Evolutionary conservation across 441 rosid genomes (phyloP).

Genomic region (Sinapis alba): DNA sequence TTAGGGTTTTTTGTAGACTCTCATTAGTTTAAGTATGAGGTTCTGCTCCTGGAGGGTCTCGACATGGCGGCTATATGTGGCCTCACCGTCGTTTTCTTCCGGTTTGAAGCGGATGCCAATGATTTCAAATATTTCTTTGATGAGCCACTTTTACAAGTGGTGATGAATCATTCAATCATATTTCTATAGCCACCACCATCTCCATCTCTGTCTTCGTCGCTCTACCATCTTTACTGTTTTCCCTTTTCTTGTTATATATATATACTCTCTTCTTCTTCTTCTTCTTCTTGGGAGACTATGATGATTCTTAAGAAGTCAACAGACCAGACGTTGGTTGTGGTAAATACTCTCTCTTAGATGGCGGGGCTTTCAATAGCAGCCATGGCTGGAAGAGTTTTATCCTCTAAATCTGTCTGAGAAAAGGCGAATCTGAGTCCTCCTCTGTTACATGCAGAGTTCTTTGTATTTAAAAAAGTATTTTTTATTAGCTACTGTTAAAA

Average conservation of each 20-base stretch:
- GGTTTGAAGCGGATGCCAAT: constrained; percentile 44
- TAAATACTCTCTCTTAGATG: constrained; percentile 36
- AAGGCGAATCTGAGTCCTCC: constrained; percentile 76
- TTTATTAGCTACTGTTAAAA: background rate
- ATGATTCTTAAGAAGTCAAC: constrained; percentile 40
- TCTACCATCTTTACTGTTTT: background rate
- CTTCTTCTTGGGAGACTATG: constrained; percentile 42
- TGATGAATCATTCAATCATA: constrained; percentile 26
- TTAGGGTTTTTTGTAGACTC: constrained; percentile 10
- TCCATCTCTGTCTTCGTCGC: background rate
- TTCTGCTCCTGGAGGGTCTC: constrained; percentile 46
- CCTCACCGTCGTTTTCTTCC: constrained; percentile 35
- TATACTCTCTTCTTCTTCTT: constrained; percentile 21
- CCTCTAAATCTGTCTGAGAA: constrained; percentile 47
- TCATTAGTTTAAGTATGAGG: constrained; percentile 63
- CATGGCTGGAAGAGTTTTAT: constrained; percentile 35
- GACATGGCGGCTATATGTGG: constrained; percentile 17
- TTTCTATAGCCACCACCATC: constrained; percentile 14
- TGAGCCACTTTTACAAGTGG: constrained; percentile 25
- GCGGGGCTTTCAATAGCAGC: constrained; percentile 66
- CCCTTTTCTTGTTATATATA: background rate
- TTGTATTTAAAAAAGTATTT: background rate
- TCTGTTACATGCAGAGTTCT: constrained; percentile 12
- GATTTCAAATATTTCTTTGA: constrained; percentile 37
- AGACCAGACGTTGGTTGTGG: constrained; percentile 40